Evolutionary conservation across 2,329 filamentous ascomycete species (phyloP), one percentile per base, ranked within the genome.

Genomic region (Diaporthe nobilis): DNA sequence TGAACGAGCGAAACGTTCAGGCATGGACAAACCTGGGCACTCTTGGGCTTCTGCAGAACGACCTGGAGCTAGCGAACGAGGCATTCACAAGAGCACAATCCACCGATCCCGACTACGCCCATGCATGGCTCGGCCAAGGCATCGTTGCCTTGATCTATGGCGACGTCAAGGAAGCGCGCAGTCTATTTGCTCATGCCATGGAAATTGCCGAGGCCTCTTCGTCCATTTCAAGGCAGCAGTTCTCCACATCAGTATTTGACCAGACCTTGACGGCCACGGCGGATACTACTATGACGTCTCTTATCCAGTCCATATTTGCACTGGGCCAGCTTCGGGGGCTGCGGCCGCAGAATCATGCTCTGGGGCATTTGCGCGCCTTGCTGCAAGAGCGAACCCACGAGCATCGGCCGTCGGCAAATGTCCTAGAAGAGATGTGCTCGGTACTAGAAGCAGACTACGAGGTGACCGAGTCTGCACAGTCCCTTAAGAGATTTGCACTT

Each of bases 81-180:
- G 93, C 95, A 0, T 98, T 98, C 82, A 95, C 95, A 2, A 90
- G 95, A 77, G 95, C 96, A 4, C 97, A 99, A 83, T 98, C 96
- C 1, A 94, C 94, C 5, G 97, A 99, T 82, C 97, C 97, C 0
- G 96, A 98, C 78, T 98, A 96, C 81, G 92, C 95, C 0, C 92
- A 96, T 81, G 96, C 96, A 22, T 99, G 97, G 97, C 87, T 98
- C 10, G 97, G 97, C 1, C 96, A 98, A 84, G 96, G 95, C 0
- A 89, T 98, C 37, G 89, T 98, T 71, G 95, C 97, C 5, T 88
- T 96, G 22, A 90, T 91, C 68, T 74, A 75, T 39, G 95, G 94
- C 1, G 93, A 98, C 77, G 80, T 86, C 0, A 92, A 90, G 77
- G 76, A 77, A 70, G 96, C 96, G 1, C 90, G 95, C 31, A 92